Percentiles rank a stretch among this genome's conserved stretches.
These are phyloP conservation scores for Meredithiella fracta DNA, from an alignment of 2,329 filamentous ascomycete genomes.

Conservation along the genomic window DNA sequence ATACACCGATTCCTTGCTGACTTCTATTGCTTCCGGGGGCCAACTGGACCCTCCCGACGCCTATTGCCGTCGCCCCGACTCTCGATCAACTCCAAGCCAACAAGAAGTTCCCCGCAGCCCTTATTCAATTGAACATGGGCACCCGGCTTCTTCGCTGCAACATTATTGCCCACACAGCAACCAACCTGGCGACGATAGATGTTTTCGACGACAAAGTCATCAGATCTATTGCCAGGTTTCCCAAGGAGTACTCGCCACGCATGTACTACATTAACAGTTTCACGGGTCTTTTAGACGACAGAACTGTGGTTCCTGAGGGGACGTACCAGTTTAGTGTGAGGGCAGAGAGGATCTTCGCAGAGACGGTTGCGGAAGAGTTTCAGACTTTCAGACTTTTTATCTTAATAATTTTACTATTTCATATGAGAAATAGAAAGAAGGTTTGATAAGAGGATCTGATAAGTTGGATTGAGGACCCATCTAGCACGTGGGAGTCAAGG, in stretches of 20 bases:
- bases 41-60: neutral
- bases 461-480: neutral
- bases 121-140: conserved; percentile 5
- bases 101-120: conserved; percentile 1
- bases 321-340: conserved; percentile 2
- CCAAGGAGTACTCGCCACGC: neutral
- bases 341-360: neutral
- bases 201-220: conserved; percentile 4
- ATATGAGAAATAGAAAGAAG: neutral
- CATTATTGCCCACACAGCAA: neutral
- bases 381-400: conserved; percentile 6
- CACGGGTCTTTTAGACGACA: conserved; percentile 3
- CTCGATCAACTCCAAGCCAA: neutral
- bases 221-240: conserved; percentile 1
- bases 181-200: neutral
- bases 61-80: conserved; percentile 1
- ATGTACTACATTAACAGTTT: conserved; percentile 8
- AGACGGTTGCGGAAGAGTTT: neutral
- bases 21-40: neutral
- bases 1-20: conserved; percentile 5
- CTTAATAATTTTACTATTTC: neutral
- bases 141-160: conserved; percentile 4
- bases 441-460: neutral
- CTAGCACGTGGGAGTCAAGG: neutral
- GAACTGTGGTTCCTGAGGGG: conserved; percentile 3